A percentile compares a stretch with the other conserved stretches of the same genome.
Conservation (phyloP, 805 yeast species). For the Pichia thaimueangensis region DNA sequence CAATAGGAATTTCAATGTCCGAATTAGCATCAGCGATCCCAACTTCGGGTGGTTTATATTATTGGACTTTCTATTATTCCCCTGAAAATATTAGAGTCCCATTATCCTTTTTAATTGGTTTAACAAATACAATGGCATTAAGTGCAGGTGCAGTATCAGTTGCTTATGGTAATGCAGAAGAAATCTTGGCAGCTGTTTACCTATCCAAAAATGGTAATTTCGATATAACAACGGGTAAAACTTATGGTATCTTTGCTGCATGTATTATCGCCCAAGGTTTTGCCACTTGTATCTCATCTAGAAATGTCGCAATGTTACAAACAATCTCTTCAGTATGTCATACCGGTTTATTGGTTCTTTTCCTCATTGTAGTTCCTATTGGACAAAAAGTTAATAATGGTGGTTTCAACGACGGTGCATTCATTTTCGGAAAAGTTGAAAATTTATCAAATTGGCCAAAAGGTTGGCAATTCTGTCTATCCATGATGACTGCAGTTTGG, state of each 20-base stretch:
- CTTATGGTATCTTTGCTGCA: slow-evolving; percentile 41
- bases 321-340: slow-evolving; percentile 35
- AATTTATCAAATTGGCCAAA: slow-evolving; percentile 33
- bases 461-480: slow-evolving; percentile 37
- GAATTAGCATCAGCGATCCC: slow-evolving; percentile 58
- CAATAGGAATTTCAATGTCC: slow-evolving; percentile 53
- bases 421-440: slow-evolving; percentile 32
- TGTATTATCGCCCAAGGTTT: slow-evolving; percentile 34
- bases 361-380: slow-evolving; percentile 41
- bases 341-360: slow-evolving; percentile 31
- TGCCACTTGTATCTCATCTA: slow-evolving; percentile 34
- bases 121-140: slow-evolving; percentile 37
- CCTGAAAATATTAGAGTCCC: slow-evolving; percentile 34
- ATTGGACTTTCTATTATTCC: slow-evolving; percentile 40
- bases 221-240: slow-evolving; percentile 32
- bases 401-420: slow-evolving; percentile 29
- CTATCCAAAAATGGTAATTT: slow-evolving; percentile 36
- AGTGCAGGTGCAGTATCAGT: slow-evolving; percentile 37
- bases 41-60: slow-evolving; percentile 58
- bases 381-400: slow-evolving; percentile 29
- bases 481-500: slow-evolving; percentile 46
- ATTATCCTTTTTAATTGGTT: slow-evolving; percentile 37
- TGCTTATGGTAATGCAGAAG: slow-evolving; percentile 40
- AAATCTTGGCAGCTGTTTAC: slow-evolving; percentile 37
- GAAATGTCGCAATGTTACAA: slow-evolving; percentile 36